Percentiles rank a stretch among this genome's conserved stretches.
phyloP scores from a whole-genome alignment of 1,284 basidiomycete genomes.

The Quambalaria eucalypti region DNA sequence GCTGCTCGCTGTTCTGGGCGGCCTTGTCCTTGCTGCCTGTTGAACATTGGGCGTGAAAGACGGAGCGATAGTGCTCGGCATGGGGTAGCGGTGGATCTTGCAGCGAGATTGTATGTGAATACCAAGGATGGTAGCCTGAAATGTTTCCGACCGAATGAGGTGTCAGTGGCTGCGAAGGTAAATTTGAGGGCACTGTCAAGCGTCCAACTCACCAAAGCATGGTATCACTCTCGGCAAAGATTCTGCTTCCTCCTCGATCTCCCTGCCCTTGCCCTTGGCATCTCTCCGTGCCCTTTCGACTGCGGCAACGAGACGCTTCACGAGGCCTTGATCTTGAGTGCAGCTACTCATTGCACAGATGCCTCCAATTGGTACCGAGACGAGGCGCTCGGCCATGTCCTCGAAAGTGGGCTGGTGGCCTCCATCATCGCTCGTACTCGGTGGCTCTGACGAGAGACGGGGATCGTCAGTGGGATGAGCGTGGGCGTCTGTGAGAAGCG shows the following conservation, averaged over 20 bases:
- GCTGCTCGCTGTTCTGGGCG: constrained; percentile 8
- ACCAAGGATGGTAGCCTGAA: constrained; percentile 38
- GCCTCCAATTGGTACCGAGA: constrained; percentile 3
- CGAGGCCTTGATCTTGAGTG: constrained; percentile 26
- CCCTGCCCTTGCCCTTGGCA: not conserved
- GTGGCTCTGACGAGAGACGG: constrained; percentile 8
- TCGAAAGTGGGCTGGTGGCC: constrained; percentile 6
- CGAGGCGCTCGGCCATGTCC: constrained; percentile 11
- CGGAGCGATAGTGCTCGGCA: constrained; percentile 18
- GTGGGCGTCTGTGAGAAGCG: constrained; percentile 18
- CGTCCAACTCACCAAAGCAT: constrained; percentile 17
- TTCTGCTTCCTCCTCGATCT: not conserved
- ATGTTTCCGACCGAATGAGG: not conserved
- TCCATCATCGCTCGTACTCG: too few species aligned
- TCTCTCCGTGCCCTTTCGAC: not conserved
- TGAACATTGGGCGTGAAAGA: too few species aligned
- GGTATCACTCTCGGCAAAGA: constrained; percentile 15
- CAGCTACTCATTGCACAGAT: constrained; percentile 38
- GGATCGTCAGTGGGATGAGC: constrained; percentile 41
- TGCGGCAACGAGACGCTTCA: constrained; percentile 17
- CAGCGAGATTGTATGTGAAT: constrained; percentile 31
- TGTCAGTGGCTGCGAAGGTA: not conserved
- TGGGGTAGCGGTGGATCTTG: constrained; percentile 11
- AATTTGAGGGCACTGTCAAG: not conserved
- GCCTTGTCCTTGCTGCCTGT: not conserved